These are phyloP conservation scores for Trichoderma citrinoviride DNA, from an alignment of 2,329 filamentous ascomycete genomes.

Conservation along the genomic window DNA sequence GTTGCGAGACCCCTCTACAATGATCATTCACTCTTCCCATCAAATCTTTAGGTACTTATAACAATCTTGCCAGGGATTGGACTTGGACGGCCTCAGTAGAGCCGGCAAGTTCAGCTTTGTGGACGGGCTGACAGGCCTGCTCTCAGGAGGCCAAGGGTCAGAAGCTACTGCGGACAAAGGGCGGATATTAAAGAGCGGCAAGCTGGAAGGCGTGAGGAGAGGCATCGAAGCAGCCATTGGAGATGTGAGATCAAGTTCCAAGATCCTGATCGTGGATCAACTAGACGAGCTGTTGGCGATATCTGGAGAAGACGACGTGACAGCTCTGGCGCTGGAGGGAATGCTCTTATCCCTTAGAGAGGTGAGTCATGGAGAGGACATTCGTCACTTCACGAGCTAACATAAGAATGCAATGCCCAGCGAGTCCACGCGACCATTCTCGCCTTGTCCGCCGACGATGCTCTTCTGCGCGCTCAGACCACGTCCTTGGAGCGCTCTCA, in stretches of 20 bases:
- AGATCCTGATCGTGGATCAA: constrained; percentile 64
- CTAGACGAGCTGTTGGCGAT: constrained; percentile 63
- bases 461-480: constrained; percentile 60
- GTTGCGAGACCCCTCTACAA: too few relatives aligned
- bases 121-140: constrained; percentile 67
- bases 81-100: constrained; percentile 59
- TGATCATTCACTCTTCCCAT: too few relatives aligned
- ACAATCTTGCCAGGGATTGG: constrained; percentile 55
- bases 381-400: too few relatives aligned
- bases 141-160: constrained; percentile 29
- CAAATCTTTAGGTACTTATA: background rate
- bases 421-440: constrained; percentile 64
- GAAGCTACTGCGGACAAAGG: background rate
- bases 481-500: constrained; percentile 69
- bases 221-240: constrained; percentile 42
- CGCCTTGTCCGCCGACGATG: constrained; percentile 68
- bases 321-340: constrained; percentile 50
- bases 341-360: constrained; percentile 60
- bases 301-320: constrained; percentile 43
- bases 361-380: constrained; percentile 45
- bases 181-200: constrained; percentile 32
- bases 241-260: constrained; percentile 34
- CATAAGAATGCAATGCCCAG: constrained; percentile 36
- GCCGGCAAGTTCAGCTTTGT: constrained; percentile 67
- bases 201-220: constrained; percentile 38